Evolutionary conservation across 2,329 filamentous ascomycete species (phyloP).

Genomic region (Colletotrichum gigasporum): DNA sequence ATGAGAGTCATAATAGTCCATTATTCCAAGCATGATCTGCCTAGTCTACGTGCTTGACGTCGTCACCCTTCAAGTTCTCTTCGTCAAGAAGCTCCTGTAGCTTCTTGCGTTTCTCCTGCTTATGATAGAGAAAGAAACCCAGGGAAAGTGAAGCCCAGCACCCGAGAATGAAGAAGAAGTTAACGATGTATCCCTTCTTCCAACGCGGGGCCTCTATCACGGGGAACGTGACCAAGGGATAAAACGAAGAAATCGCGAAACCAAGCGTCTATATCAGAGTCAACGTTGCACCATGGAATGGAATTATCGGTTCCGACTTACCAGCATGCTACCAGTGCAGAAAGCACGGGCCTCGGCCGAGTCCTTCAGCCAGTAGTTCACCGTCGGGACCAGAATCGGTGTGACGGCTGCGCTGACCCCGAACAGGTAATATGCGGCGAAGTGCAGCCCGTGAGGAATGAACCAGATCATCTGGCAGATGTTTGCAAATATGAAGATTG

Average conservation of each 20-base stretch:
- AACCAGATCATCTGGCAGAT: constrained; percentile 33
- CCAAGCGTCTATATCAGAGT: constrained; percentile 29
- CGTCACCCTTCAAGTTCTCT: constrained; percentile 12
- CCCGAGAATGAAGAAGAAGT: constrained; percentile 32
- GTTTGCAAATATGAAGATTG: constrained; percentile 33
- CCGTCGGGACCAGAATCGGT: constrained; percentile 36
- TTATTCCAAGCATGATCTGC: no score
- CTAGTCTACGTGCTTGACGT: constrained; percentile 23
- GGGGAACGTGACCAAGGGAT: constrained; percentile 33
- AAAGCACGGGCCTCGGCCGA: constrained; percentile 36
- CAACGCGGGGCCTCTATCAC: constrained; percentile 34
- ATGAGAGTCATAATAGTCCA: no score
- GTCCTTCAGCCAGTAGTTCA: constrained; percentile 38
- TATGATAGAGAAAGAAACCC: constrained; percentile 22
- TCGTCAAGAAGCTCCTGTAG: constrained; percentile 2
- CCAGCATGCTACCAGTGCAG: constrained; percentile 35
- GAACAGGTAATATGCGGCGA: constrained; percentile 35
- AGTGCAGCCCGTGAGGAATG: constrained; percentile 33
- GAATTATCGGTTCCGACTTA: no score
- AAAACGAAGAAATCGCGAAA: constrained; percentile 34
- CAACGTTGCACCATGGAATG: neutral
- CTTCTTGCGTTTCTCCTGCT: constrained; percentile 22
- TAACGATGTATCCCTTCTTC: constrained; percentile 37
- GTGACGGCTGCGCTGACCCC: constrained; percentile 36
- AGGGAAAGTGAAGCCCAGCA: constrained; percentile 25